Conservation (phyloP, 352 stramenopile genomes). For the Globisporangium heterothallicum region DNA sequence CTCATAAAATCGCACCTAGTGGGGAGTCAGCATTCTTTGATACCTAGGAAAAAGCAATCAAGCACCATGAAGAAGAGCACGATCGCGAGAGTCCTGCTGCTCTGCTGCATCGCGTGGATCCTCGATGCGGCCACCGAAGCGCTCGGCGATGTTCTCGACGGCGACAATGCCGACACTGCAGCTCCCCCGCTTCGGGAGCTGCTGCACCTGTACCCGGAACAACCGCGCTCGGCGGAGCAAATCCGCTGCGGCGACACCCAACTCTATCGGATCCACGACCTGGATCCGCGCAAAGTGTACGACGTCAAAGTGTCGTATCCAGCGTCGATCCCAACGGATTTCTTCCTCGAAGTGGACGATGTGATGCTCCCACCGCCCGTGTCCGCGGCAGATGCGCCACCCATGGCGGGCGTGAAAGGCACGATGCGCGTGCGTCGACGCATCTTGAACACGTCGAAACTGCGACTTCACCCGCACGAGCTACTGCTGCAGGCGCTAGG, state of each 20-base stretch:
- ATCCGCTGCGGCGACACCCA: slow-evolving; percentile 39
- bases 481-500: slow-evolving; percentile 24
- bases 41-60: too few species aligned
- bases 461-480: slow-evolving; percentile 43
- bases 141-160: too few species aligned
- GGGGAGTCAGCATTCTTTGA: too few species aligned
- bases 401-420: slow-evolving; percentile 1
- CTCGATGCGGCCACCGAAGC: neutral
- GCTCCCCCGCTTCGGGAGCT: too few species aligned
- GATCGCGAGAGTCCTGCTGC: too few species aligned
- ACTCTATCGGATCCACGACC: slow-evolving; percentile 44
- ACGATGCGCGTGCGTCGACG: slow-evolving; percentile 23
- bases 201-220: slow-evolving; percentile 39
- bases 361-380: slow-evolving; percentile 23
- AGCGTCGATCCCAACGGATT: slow-evolving; percentile 46
- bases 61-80: too few species aligned
- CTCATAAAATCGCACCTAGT: too few species aligned
- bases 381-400: neutral
- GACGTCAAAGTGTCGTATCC: slow-evolving; percentile 80
- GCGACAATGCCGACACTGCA: too few species aligned
- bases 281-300: slow-evolving; percentile 44
- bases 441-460: slow-evolving; percentile 62
- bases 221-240: slow-evolving; percentile 27
- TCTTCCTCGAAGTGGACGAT: slow-evolving; percentile 38
- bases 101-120: neutral